Percentiles rank a stretch among this genome's conserved stretches.
These are phyloP conservation scores for Hyaloscypha bicolor DNA, from an alignment of 495 filamentous ascomycete genomes.

Conservation along the genomic window DNA sequence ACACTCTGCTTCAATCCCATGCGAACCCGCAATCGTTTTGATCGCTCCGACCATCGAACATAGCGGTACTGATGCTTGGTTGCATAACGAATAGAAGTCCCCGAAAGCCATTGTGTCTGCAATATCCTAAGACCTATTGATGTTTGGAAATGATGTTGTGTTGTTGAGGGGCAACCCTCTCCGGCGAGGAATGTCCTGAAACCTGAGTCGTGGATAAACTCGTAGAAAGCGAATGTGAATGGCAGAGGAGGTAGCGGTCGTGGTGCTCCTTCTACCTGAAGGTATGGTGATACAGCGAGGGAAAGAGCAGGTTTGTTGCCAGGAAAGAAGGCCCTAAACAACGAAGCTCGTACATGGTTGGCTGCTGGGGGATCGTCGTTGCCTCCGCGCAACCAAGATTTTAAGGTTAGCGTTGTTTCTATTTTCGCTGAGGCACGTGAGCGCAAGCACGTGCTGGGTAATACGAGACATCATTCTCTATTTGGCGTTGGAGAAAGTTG, in stretches of 20 bases:
- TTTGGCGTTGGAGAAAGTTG: not conserved
- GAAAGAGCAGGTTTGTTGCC: constrained; percentile 7
- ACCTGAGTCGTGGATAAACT: not conserved
- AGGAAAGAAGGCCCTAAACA: constrained; percentile 10
- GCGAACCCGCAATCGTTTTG: constrained; percentile 29
- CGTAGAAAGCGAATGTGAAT: constrained; percentile 22
- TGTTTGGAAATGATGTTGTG: constrained; percentile 19
- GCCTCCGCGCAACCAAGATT: constrained; percentile 12
- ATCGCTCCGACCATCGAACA: constrained; percentile 76
- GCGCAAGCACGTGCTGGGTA: not conserved
- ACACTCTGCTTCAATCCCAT: constrained; percentile 85
- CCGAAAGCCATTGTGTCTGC: constrained; percentile 77
- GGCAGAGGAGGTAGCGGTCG: constrained; percentile 25
- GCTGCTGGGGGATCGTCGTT: constrained; percentile 7
- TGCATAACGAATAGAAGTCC: constrained; percentile 85
- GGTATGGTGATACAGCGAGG: constrained; percentile 3
- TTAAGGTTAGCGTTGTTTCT: not conserved
- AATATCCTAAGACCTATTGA: constrained; percentile 14
- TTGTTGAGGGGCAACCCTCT: constrained; percentile 1
- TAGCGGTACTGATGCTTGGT: constrained; percentile 79
- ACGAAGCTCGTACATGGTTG: constrained; percentile 1
- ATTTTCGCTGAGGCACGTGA: not conserved
- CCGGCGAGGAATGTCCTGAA: constrained; percentile 5
- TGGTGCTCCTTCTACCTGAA: constrained; percentile 14
- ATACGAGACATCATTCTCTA: not conserved